Evolutionary conservation across 371 early-diverging fungal genomes (phyloP).

Genomic region (Apophysomyces variabilis): DNA sequence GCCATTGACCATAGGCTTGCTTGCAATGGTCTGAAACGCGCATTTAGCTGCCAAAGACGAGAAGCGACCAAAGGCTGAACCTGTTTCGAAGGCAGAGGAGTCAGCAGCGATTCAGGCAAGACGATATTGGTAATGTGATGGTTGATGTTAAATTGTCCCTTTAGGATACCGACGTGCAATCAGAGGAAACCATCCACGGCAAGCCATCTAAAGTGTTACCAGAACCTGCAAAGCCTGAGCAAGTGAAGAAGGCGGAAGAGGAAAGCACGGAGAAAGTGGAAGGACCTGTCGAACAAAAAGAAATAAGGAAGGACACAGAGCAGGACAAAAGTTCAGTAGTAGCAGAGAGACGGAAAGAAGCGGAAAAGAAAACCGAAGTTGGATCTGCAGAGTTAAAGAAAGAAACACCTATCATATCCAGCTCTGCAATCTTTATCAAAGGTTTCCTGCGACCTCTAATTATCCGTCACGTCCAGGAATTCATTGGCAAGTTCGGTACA

Average conservation of each 20-base stretch:
- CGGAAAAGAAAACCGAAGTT: background rate
- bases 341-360: constrained; percentile 19
- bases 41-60: background rate
- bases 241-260: constrained; percentile 4
- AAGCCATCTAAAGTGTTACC: background rate
- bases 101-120: background rate
- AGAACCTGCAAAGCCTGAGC: background rate
- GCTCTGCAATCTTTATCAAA: constrained; percentile 64
- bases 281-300: too few relatives aligned
- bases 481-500: constrained; percentile 68
- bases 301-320: too few relatives aligned
- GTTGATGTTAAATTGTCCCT: background rate
- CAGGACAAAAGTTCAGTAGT: background rate
- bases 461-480: constrained; percentile 60
- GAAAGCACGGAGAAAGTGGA: constrained; percentile 16
- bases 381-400: constrained; percentile 12
- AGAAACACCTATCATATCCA: constrained; percentile 8
- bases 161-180: background rate
- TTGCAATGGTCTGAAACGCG: background rate
- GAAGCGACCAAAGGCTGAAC: constrained; percentile 13
- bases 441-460: constrained; percentile 82
- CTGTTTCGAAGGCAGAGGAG: background rate
- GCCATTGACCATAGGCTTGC: background rate
- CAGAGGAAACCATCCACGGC: background rate
- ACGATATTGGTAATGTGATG: background rate